Evolutionary conservation across 2,329 filamentous ascomycete species (phyloP), one percentile per base, ranked within the genome.

Genomic region (Colletotrichum sp.): DNA sequence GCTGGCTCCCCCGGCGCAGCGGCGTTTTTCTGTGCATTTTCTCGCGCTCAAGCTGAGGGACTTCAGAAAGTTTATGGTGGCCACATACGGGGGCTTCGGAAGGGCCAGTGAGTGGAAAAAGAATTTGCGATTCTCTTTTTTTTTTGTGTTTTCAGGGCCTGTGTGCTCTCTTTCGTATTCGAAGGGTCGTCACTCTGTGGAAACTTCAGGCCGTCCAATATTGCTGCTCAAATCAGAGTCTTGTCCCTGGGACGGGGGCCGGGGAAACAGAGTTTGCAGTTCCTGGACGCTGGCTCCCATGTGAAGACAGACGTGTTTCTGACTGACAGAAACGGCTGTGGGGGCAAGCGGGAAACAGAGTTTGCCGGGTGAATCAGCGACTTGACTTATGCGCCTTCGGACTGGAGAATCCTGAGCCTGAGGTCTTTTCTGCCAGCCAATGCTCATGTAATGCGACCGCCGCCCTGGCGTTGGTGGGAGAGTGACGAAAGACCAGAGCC

Each of bases 291-390:
- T 60, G 69, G 10, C 70, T 76, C 72, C 73, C 73, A 73, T 76
- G 70, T 73, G 73, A 76, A 76, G 64, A 69, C 59, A 66, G 26
- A 60, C 21, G 57, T 76, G 64, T 73, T 68, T 73, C 59, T 52
- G 70, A 69, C 70, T 65, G 69, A 76, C 69, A 76, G 69, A 76
- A 73, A 73, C 64, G 73, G 73, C 49, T 69, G 59, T 76, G 73
- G 73, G 69, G 49, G 64, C 28, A 73, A 18, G 64, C 59, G 49
- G 49, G 16, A 65, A 73, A 69, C 39, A 76, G 36, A 76, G 70
- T 76, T 76, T 76, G 70, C 73, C 32, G 34, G 70, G 44, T 76
- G 70, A 76, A 76, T 76, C 73, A 73, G 70, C 64, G 73, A 59
- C 57, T 49, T 34, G 70, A 76, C 70, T 73, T 73, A 69, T 73